A percentile compares a stretch with the other conserved stretches of the same genome.
Conservation (phyloP, 1,284 basidiomycete genomes). For the Apiotrichum mycotoxinovorans region DNA sequence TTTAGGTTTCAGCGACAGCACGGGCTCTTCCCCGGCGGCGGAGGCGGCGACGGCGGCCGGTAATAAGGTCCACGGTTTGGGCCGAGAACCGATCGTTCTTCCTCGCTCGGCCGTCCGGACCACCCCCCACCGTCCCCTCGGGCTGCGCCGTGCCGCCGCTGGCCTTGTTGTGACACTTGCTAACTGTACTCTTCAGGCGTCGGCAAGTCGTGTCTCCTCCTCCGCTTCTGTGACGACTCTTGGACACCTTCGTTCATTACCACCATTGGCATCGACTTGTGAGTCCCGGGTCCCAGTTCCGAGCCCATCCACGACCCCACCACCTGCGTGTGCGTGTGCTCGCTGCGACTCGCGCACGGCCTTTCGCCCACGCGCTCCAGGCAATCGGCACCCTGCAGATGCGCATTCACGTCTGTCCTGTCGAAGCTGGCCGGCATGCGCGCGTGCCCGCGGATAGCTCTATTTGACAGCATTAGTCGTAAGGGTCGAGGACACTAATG, state of each 20-base stretch:
- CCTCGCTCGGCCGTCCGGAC: too few species aligned
- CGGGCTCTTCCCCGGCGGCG: too few species aligned
- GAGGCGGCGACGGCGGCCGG: too few species aligned
- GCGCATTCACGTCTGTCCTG: too few species aligned
- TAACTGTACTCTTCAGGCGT: slow-evolving; percentile 60
- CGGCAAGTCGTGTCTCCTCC: slow-evolving; percentile 95
- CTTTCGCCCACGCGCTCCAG: background rate
- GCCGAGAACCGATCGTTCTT: too few species aligned
- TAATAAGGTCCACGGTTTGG: too few species aligned
- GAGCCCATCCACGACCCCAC: background rate
- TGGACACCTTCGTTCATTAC: slow-evolving; percentile 99
- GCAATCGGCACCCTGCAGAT: too few species aligned
- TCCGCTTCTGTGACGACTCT: slow-evolving; percentile 99
- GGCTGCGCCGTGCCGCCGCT: too few species aligned
- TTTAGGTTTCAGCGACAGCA: slow-evolving; percentile 3
- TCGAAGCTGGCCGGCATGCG: too few species aligned
- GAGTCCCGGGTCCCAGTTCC: slow-evolving; percentile 14
- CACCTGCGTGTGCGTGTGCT: too few species aligned
- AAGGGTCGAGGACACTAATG: background rate
- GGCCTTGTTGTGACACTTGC: too few species aligned
- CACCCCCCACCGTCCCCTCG: too few species aligned
- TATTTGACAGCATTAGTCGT: background rate
- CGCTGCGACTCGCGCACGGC: background rate
- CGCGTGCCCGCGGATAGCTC: background rate
- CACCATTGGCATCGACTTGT: slow-evolving; percentile 69